A percentile compares a stretch with the other conserved stretches of the same genome.
Evolutionary conservation across 345 rosid genomes (phyloP).

Genomic region (Dimocarpus longan): DNA sequence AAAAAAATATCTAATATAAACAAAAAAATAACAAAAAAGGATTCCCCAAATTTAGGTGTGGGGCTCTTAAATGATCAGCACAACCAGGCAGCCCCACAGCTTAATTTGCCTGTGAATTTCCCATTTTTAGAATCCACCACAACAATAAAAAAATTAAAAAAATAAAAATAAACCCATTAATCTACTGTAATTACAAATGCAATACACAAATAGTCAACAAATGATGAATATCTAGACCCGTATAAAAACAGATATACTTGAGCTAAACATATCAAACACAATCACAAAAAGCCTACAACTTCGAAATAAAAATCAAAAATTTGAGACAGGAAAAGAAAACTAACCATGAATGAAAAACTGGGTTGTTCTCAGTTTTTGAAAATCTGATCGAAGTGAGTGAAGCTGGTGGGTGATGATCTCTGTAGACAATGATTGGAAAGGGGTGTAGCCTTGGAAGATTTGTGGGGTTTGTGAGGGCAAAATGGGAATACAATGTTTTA

Average conservation of each 20-base stretch:
- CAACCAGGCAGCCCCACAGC: conserved; percentile 9
- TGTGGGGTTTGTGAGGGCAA: not conserved
- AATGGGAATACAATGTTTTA: not conserved
- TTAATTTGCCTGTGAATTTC: conserved; percentile 22
- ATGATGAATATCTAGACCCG: not conserved
- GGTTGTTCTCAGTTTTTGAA: not conserved
- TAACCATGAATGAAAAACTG: not conserved
- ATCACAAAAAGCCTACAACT: not conserved
- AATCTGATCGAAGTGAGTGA: not conserved
- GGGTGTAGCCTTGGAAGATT: too few relatives aligned
- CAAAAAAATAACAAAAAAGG: conserved; percentile 7
- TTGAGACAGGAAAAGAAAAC: not conserved
- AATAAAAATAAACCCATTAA: not conserved
- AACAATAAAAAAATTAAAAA: not conserved
- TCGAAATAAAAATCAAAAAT: not conserved
- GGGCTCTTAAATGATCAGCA: conserved; percentile 30
- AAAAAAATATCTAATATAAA: conserved; percentile 8
- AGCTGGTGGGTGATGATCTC: not conserved
- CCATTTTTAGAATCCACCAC: conserved; percentile 10
- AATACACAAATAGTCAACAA: not conserved
- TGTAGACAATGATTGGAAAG: not conserved
- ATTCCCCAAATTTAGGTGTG: conserved; percentile 49
- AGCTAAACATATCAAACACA: not conserved
- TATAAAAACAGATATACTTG: not conserved
- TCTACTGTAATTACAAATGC: not conserved